Evolutionary conservation across 768 basidiomycete species (phyloP).

Genomic region (Naganishia onofrii): DNA sequence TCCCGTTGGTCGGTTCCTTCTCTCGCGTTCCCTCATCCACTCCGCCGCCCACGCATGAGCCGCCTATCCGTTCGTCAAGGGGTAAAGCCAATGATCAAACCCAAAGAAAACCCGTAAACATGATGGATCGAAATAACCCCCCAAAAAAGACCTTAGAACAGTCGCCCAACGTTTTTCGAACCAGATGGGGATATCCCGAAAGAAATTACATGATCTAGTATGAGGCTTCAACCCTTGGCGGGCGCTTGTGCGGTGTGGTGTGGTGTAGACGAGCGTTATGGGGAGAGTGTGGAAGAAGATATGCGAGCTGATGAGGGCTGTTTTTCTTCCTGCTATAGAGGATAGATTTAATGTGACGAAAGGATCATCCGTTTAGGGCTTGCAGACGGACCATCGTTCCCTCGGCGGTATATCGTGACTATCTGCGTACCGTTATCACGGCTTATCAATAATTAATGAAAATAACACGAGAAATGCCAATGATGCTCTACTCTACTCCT

Average conservation of each 20-base stretch:
- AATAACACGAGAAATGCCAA: neutral
- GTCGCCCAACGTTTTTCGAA: neutral
- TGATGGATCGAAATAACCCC: constrained; percentile 2
- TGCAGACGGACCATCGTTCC: neutral
- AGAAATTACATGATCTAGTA: constrained; percentile 27
- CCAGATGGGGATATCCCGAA: constrained; percentile 19
- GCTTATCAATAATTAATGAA: neutral
- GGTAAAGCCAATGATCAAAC: constrained; percentile 32
- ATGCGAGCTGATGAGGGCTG: neutral
- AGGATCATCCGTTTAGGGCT: neutral
- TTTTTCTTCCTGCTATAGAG: neutral
- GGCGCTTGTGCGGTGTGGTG: neutral
- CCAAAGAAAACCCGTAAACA: constrained; percentile 24
- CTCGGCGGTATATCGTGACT: neutral
- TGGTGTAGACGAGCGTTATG: neutral
- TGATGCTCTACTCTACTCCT: neutral
- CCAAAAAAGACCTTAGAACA: neutral
- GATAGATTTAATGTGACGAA: neutral
- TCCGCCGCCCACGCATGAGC: neutral
- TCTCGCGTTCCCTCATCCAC: neutral
- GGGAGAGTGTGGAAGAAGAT: neutral
- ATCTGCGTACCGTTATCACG: too few relatives aligned
- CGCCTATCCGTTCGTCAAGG: too few relatives aligned
- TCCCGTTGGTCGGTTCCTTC: neutral
- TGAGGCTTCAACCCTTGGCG: constrained; percentile 10